Evolutionary conservation across 2,329 filamentous ascomycete genomes (phyloP).

Genomic region (Alternaria postmessia): DNA sequence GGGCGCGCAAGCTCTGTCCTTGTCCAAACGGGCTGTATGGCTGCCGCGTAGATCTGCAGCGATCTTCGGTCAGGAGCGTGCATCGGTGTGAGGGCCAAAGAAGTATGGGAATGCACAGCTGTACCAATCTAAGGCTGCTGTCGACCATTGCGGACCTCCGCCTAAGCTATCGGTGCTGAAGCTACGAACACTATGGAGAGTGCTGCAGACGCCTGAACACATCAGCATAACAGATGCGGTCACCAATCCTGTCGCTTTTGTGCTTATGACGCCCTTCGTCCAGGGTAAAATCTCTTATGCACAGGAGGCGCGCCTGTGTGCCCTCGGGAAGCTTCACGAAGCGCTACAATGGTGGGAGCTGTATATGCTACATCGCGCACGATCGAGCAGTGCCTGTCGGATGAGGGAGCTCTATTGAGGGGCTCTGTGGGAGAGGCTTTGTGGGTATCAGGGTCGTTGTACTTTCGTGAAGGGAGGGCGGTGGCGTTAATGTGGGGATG

Average conservation of each 20-base stretch:
- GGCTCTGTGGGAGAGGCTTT: constrained; percentile 3
- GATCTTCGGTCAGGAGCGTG: neutral
- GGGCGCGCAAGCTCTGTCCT: neutral
- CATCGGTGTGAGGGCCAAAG: neutral
- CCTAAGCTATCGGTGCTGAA: neutral
- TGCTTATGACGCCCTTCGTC: neutral
- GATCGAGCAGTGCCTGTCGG: neutral
- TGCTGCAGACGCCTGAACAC: neutral
- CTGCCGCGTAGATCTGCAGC: neutral
- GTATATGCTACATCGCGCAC: neutral
- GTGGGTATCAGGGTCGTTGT: constrained; percentile 1
- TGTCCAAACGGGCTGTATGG: neutral
- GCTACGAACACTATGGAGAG: neutral
- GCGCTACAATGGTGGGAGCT: neutral
- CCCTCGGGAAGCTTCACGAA: neutral
- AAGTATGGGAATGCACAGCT: neutral
- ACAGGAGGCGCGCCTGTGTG: neutral
- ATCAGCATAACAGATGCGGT: neutral
- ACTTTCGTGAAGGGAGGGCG: neutral
- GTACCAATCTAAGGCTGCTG: neutral
- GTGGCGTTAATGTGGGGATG: neutral
- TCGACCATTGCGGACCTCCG: neutral
- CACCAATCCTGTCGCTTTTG: neutral
- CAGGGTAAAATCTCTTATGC: neutral
- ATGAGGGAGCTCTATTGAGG: neutral